Conservation (phyloP, 2,329 filamentous ascomycete species). For the Colletotrichum tofieldiae region DNA sequence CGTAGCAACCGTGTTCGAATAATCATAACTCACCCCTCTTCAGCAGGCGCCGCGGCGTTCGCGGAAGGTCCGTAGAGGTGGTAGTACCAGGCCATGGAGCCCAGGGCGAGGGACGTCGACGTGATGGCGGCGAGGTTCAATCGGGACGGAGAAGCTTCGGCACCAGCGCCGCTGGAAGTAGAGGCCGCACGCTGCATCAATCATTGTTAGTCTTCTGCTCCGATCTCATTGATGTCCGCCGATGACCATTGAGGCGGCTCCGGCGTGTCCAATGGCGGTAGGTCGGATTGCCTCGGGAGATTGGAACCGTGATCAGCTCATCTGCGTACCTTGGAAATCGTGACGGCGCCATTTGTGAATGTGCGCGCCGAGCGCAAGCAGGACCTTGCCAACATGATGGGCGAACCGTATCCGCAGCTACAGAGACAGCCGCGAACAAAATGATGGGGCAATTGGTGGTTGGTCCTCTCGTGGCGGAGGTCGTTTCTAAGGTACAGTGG, state of each 20-base stretch:
- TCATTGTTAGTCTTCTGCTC: slow-evolving; percentile 56
- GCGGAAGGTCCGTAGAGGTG: slow-evolving; percentile 93
- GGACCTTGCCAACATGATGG: slow-evolving; percentile 94
- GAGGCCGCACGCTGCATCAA: slow-evolving; percentile 74
- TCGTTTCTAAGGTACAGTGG: slow-evolving; percentile 40
- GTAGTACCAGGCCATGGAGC: slow-evolving; percentile 97
- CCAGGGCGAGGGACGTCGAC: slow-evolving; percentile 88
- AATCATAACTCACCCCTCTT: slow-evolving; percentile 90
- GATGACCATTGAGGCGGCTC: slow-evolving; percentile 43
- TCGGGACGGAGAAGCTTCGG: slow-evolving; percentile 80
- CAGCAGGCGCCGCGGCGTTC: slow-evolving; percentile 90
- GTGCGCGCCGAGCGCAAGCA: slow-evolving; percentile 90
- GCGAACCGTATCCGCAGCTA: slow-evolving; percentile 60
- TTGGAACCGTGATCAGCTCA: slow-evolving; percentile 59
- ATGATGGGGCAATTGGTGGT: slow-evolving; percentile 57
- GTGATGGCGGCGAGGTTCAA: slow-evolving; percentile 89
- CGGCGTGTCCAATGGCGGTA: slow-evolving; percentile 35
- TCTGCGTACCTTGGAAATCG: slow-evolving; percentile 79
- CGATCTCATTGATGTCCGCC: slow-evolving; percentile 42
- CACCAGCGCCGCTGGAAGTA: slow-evolving; percentile 80
- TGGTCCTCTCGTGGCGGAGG: slow-evolving; percentile 44
- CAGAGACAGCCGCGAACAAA: slow-evolving; percentile 51
- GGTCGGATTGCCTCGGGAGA: slow-evolving; percentile 55
- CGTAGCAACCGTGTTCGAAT: slow-evolving; percentile 30
- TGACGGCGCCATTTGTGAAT: slow-evolving; percentile 82